Evolutionary conservation across 1,284 basidiomycete genomes (phyloP), one percentile per base, ranked within the genome.

Genomic region (Leucoagaricus sp.): DNA sequence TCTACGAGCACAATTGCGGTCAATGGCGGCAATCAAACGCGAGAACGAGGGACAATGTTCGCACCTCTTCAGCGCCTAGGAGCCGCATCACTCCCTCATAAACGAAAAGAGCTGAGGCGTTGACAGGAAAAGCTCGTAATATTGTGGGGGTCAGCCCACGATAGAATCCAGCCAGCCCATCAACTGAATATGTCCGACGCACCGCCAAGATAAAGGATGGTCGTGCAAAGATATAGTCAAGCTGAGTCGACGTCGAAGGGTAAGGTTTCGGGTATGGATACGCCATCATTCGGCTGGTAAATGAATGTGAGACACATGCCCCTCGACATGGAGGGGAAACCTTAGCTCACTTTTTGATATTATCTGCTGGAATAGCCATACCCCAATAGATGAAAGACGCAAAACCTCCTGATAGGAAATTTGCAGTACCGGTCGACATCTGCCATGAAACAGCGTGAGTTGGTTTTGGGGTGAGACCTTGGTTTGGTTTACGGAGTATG

Each of bases 301-400:
- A 50, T 34, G 25, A 23, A 12, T 17, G 33, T 38, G 19, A 34
- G 40, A 9, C 17, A 51, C 34, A n/a, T 31, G 23, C 21, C 2
- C 28, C 9, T 4, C 34, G 25, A 21, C 25, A 13, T 3, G 12
- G 7, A 21, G 15, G n/a, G 23, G 38, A 42, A 15, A 28, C n/a
- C 17, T 19, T 21, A 10, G 67, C 74, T 61, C 64, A 88, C 87
- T 89, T 90, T 72, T 93, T 93, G 59, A 91, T 75, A 64, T 88
- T 89, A 69, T 93, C 91, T 26, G 86, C 83, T 0, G 89, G 87
- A 48, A 91, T 89, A 17, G 83, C 87, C 72, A 86, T 83, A 17
- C 80, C 72, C 86, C 86, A 88, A 68, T 80, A 88, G 10, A 74
- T 76, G 63, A 87, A 84, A 8, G 84, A 80, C 23, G 73, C 82